Percentiles rank a stretch among this genome's conserved stretches.
These are phyloP conservation scores for Setomelanomma holmii DNA, from an alignment of 2,329 filamentous ascomycete genomes.

Conservation along the genomic window DNA sequence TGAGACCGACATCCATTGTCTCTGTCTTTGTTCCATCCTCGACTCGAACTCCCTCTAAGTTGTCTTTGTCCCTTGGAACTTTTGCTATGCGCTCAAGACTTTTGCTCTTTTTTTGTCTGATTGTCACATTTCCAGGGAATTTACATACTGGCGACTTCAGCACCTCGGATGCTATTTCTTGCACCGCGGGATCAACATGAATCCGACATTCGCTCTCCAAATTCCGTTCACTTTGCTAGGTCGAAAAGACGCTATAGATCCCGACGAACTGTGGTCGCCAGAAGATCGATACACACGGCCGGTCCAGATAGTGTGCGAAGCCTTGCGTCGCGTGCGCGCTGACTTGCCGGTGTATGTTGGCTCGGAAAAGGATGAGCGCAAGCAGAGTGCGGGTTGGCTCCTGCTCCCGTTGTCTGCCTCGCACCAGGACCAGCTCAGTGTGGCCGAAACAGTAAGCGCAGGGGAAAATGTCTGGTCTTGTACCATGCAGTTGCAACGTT, in stretches of 20 bases:
- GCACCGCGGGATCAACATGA: too few species aligned
- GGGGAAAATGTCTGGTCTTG: slow-evolving; percentile 1
- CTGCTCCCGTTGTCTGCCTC: slow-evolving; percentile 5
- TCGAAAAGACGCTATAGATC: not conserved
- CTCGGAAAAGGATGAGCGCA: not conserved
- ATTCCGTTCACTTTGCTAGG: slow-evolving; percentile 16
- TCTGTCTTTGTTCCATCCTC: too few species aligned
- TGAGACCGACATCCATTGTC: not conserved
- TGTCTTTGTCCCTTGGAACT: too few species aligned
- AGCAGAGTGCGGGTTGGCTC: slow-evolving; percentile 3
- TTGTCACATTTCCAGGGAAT: too few species aligned
- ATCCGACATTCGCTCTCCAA: slow-evolving; percentile 3
- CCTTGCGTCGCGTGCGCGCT: not conserved
- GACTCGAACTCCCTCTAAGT: too few species aligned
- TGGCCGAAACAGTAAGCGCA: not conserved
- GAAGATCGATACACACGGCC: not conserved
- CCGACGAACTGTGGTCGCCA: not conserved
- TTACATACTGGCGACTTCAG: too few species aligned
- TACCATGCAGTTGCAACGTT: slow-evolving; percentile 3
- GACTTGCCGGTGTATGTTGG: not conserved
- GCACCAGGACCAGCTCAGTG: not conserved
- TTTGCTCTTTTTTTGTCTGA: too few species aligned
- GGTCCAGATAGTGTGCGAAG: not conserved
- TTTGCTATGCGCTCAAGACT: too few species aligned
- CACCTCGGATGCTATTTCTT: too few species aligned